Conservation (phyloP, 2,329 filamentous ascomycete genomes). For the Fusarium musae region DNA sequence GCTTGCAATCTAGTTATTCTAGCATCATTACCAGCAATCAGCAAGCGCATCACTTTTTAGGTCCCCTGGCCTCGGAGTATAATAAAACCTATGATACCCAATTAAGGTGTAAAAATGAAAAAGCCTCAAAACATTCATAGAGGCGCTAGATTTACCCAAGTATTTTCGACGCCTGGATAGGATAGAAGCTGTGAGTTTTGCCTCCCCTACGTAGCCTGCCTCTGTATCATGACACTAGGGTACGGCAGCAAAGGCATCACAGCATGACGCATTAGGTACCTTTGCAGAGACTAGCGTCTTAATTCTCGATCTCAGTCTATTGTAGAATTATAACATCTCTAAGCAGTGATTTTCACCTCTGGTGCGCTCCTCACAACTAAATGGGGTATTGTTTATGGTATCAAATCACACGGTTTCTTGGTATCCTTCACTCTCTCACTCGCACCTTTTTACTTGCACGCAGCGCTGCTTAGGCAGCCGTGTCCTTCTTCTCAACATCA, state of each 20-base stretch:
- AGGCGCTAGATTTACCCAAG: not conserved
- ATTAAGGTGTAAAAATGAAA: not conserved
- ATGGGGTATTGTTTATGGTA: constrained; percentile 32
- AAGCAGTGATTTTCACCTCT: constrained; percentile 1
- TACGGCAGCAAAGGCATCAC: not conserved
- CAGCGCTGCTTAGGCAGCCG: not conserved
- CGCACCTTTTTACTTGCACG: not conserved
- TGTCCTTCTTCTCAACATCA: constrained; percentile 24
- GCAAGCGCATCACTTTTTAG: not conserved
- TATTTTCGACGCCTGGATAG: not conserved
- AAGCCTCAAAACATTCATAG: not conserved
- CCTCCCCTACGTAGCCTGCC: not conserved
- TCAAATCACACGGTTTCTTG: constrained; percentile 22
- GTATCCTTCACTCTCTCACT: constrained; percentile 15
- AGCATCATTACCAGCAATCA: not conserved
- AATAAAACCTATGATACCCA: not conserved
- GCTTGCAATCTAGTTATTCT: too few relatives aligned
- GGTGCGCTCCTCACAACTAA: constrained; percentile 13
- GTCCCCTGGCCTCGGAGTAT: not conserved
- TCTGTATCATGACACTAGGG: not conserved
- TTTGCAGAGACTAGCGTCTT: not conserved
- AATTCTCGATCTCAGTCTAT: constrained; percentile 14
- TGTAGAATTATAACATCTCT: constrained; percentile 23
- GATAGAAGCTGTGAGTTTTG: not conserved
- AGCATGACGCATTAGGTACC: not conserved